phyloP scores from a whole-genome alignment of 2,329 filamentous ascomycete genomes.

The Ophiosphaerella herpotricha region DNA sequence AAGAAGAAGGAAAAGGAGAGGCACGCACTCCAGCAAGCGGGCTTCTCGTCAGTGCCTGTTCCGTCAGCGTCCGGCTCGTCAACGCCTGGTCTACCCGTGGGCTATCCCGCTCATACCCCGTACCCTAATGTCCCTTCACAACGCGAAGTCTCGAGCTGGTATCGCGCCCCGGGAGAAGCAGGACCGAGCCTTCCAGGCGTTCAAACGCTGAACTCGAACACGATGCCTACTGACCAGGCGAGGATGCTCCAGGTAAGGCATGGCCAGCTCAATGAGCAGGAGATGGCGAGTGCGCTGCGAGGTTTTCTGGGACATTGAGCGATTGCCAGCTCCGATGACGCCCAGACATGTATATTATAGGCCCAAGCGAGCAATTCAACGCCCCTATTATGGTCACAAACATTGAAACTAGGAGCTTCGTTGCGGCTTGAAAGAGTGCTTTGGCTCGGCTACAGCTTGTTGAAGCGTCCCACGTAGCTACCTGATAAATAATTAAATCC shows the following conservation, averaged over 20 bases:
- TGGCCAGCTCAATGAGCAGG: slow-evolving; percentile 24
- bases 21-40: neutral
- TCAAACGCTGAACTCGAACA: neutral
- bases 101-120: neutral
- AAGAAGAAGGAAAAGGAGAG: slow-evolving; percentile 52
- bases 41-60: neutral
- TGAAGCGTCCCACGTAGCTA: too few relatives aligned
- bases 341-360: too few relatives aligned
- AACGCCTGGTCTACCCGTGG: neutral
- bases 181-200: neutral
- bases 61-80: neutral
- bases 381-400: too few relatives aligned
- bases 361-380: too few relatives aligned
- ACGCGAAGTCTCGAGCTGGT: slow-evolving; percentile 1
- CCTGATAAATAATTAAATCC: too few relatives aligned
- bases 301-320: slow-evolving; percentile 25
- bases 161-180: neutral
- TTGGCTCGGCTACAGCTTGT: too few relatives aligned
- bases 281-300: slow-evolving; percentile 32
- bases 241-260: slow-evolving; percentile 11
- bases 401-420: too few relatives aligned
- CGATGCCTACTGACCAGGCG: slow-evolving; percentile 6
- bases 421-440: too few relatives aligned
- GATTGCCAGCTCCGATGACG: too few relatives aligned
- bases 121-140: neutral